Conservation (phyloP, 495 filamentous ascomycete species). For the Aspergillus nidulans region DNA sequence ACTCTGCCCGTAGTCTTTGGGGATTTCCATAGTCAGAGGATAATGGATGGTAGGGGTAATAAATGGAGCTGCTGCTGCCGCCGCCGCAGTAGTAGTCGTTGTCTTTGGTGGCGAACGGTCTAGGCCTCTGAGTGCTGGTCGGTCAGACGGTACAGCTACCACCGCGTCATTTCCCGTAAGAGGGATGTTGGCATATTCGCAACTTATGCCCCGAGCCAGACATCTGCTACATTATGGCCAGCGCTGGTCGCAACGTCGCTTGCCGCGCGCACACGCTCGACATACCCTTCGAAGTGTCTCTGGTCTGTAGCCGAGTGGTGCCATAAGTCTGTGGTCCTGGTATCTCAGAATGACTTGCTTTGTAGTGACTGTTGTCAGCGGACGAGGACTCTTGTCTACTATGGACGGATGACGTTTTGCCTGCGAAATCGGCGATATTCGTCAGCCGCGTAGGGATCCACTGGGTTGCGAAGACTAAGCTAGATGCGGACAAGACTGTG, state of each 20-base stretch:
- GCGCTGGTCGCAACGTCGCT: conserved; percentile 42
- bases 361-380: too few species aligned
- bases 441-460: neutral
- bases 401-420: too few species aligned
- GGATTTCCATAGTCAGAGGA: conserved; percentile 20
- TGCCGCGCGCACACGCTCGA: conserved; percentile 36
- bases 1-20: conserved; percentile 20
- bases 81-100: neutral
- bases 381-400: too few species aligned
- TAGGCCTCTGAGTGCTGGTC: too few species aligned
- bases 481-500: neutral
- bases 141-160: neutral
- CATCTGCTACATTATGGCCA: conserved; percentile 39
- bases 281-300: conserved; percentile 33
- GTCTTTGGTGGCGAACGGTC: too few species aligned
- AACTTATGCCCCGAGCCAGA: conserved; percentile 26
- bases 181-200: conserved; percentile 33
- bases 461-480: neutral
- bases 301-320: neutral
- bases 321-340: too few species aligned
- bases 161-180: conserved; percentile 2
- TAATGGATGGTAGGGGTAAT: conserved; percentile 1
- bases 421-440: neutral
- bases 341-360: too few species aligned
- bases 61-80: neutral